Conservation (phyloP, 306 rosid genomes). For the Echinosophora koreensis region DNA sequence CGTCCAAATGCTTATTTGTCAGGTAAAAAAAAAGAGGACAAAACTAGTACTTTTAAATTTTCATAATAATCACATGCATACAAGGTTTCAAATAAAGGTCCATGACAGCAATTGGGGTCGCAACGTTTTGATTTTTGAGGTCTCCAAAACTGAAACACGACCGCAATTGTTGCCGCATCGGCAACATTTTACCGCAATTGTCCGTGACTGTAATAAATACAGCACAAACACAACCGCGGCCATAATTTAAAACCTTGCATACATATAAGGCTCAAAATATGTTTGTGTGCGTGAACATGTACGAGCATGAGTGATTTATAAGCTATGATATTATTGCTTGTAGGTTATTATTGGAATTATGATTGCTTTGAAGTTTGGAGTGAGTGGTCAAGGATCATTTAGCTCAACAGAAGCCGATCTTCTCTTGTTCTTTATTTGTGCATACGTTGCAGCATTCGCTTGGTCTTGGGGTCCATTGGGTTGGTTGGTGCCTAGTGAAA, state of each 20-base stretch:
- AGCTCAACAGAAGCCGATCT: slow-evolving; percentile 29
- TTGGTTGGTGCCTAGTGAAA: slow-evolving; percentile 73
- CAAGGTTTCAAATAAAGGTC: no score
- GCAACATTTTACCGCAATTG: no score
- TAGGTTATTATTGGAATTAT: slow-evolving; percentile 48
- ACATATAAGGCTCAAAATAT: background rate
- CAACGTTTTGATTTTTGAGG: no score
- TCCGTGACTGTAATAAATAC: no score
- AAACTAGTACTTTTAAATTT: background rate
- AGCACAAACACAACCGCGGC: no score
- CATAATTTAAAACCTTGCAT: no score
- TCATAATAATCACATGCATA: background rate
- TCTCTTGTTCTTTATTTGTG: slow-evolving; percentile 58
- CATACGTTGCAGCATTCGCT: slow-evolving; percentile 69
- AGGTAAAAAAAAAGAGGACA: background rate
- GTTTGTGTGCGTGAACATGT: no score
- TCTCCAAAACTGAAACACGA: no score
- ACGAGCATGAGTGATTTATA: background rate
- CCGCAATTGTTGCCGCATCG: no score
- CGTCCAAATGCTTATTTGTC: slow-evolving; percentile 42
- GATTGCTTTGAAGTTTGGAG: slow-evolving; percentile 52
- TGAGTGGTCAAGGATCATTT: slow-evolving; percentile 58
- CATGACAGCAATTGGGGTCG: no score
- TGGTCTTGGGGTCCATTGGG: slow-evolving; percentile 87
- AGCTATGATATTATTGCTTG: background rate